Evolutionary conservation across 768 basidiomycete genomes (phyloP), one percentile per base, ranked within the genome.

Genomic region (Amanita molliuscula): DNA sequence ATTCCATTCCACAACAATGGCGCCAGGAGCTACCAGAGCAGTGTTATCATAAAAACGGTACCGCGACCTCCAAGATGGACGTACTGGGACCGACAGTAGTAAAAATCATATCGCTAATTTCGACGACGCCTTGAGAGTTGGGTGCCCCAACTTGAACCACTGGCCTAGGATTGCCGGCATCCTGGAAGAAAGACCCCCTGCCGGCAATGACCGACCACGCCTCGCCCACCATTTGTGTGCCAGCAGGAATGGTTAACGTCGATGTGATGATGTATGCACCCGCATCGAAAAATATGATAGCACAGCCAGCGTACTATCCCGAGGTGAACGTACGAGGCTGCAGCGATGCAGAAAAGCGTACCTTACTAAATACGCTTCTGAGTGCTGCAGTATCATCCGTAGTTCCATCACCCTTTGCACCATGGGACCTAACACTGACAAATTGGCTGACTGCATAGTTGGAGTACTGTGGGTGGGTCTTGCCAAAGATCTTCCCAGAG

Each of bases 281-380:
- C 6, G 84, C 82, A 56, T 90, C 88, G 58, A 90, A 78, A 70
- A 86, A 89, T 43, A 90, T 82, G 57, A 91, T 82, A 61, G 84
- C 88, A 68, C 81, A 80, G 4, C 81, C 81, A 20, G 81, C 67
- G 60, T 72, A 84, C 85, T 88, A 51, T 20, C 55, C 15, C 37
- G 3, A 53, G 48, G 36, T n/a, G 40, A 33, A 7, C 5, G 28
- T 35, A 2, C 0, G 6, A 35, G 10, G 18, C 28, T 28, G 42
- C 8, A 26, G n/a, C 18, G 7, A 47, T 42, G 11, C 16, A 15
- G 38, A 15, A 23, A 23, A 16, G 13, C 18, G 10, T 51, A 79
- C 84, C 67, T 77, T 64, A 47, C 73, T 58, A 51, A 91, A 76
- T n/a, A 86, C 67, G 3, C 69, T 68, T 55, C 81, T 73, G 20